Evolutionary conservation across 257 asterid species (phyloP).

Genomic region (Knoxia roxburghii): DNA sequence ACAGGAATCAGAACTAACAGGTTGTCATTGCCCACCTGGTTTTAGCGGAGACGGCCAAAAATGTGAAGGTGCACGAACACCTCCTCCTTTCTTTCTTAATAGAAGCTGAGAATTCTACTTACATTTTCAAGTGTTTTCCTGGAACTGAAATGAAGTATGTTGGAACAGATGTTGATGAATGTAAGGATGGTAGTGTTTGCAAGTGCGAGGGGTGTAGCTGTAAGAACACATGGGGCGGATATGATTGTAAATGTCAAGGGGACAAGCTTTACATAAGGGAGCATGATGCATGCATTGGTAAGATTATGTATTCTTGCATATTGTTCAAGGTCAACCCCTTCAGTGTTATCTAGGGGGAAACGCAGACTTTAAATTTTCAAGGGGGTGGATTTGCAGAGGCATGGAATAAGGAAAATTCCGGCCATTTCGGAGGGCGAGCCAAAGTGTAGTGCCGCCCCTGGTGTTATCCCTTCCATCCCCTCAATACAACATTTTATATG

Average conservation of each 20-base stretch:
- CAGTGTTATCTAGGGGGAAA: too few species aligned
- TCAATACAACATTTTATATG: background rate
- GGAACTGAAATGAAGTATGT: background rate
- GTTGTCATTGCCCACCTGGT: constrained; percentile 79
- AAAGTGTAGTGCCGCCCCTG: too few species aligned
- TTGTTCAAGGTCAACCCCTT: background rate
- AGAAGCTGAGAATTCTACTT: background rate
- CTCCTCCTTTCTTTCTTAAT: background rate
- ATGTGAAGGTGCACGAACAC: constrained; percentile 49
- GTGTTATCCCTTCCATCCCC: background rate
- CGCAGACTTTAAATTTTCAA: too few species aligned
- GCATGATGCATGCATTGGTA: constrained; percentile 86
- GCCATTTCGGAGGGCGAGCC: too few species aligned
- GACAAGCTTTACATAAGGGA: constrained; percentile 66
- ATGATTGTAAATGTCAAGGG: constrained; percentile 59
- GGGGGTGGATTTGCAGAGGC: too few species aligned
- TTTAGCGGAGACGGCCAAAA: constrained; percentile 74
- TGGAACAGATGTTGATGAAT: constrained; percentile 67
- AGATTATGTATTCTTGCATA: background rate
- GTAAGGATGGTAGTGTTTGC: constrained; percentile 63
- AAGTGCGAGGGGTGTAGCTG: constrained; percentile 83
- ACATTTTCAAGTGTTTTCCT: background rate
- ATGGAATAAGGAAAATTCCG: too few species aligned
- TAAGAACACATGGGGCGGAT: constrained; percentile 83
- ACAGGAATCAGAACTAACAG: constrained; percentile 61